These are phyloP conservation scores for Chloranthus sessilifolius DNA, from an alignment of 164 flowering plant species.

Conservation along the genomic window DNA sequence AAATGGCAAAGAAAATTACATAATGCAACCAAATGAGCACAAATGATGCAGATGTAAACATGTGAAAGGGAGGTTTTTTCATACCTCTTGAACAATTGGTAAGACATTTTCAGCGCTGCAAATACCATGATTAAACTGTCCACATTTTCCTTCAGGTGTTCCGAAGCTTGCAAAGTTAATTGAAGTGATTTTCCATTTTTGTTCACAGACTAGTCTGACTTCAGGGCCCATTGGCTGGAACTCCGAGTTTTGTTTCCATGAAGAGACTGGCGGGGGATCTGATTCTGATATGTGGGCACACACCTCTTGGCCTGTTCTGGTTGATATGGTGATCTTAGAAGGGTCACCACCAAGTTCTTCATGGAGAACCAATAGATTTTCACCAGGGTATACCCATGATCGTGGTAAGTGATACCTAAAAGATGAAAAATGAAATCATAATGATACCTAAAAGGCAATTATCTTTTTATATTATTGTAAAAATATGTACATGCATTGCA, in stretches of 20 bases:
- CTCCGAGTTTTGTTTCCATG: slow-evolving; percentile 28
- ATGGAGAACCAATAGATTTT: slow-evolving; percentile 47
- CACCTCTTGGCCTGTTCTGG: slow-evolving; percentile 32
- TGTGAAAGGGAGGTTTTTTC: slow-evolving; percentile 2
- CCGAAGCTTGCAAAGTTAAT: slow-evolving; percentile 60
- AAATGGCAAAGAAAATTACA: too few species aligned
- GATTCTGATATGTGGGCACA: slow-evolving; percentile 43
- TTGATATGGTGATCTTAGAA: slow-evolving; percentile 34
- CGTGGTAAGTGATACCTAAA: slow-evolving; percentile 67
- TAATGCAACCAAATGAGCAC: too few species aligned
- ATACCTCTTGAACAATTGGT: slow-evolving; percentile 34
- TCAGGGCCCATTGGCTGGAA: slow-evolving; percentile 24
- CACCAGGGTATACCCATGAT: slow-evolving; percentile 48
- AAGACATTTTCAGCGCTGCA: slow-evolving; percentile 34
- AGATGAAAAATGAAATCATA: background rate
- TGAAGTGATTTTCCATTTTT: slow-evolving; percentile 38
- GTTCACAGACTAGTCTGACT: slow-evolving; percentile 39
- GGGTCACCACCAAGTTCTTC: slow-evolving; percentile 73
- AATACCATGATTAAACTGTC: slow-evolving; percentile 31
- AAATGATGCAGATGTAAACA: too few species aligned
- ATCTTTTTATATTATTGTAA: background rate
- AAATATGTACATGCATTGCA: too few species aligned
- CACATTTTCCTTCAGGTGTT: slow-evolving; percentile 50
- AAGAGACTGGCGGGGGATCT: slow-evolving; percentile 42
- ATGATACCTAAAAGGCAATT: background rate